A percentile compares a stretch with the other conserved stretches of the same genome.
phyloP scores from a whole-genome alignment of 306 rosid genomes.

The Morella rubra region DNA sequence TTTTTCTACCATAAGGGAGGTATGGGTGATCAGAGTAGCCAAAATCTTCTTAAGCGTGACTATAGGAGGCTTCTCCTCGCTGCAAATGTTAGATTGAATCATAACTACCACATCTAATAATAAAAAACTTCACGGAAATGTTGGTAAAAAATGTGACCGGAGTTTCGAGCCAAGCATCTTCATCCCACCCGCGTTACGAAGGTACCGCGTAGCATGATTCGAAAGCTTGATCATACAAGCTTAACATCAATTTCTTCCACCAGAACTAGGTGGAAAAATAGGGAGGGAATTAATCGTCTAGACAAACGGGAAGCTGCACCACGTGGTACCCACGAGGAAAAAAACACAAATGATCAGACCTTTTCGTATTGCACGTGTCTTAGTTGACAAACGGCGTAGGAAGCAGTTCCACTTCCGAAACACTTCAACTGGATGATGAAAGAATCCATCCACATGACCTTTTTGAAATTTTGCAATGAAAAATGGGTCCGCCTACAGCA shows the following conservation, averaged over 20 bases:
- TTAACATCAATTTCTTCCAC: background rate
- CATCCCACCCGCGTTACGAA: too few species aligned
- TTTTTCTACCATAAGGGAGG: too few species aligned
- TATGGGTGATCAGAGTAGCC: too few species aligned
- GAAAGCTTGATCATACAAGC: background rate
- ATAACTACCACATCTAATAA: too few species aligned
- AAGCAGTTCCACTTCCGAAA: background rate
- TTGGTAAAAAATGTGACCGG: too few species aligned
- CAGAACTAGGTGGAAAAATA: background rate
- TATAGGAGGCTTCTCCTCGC: too few species aligned
- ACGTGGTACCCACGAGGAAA: background rate
- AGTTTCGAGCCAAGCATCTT: too few species aligned
- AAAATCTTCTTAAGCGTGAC: too few species aligned
- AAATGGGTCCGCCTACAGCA: conserved; percentile 28
- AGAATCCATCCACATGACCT: background rate
- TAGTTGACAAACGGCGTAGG: conserved; percentile 8
- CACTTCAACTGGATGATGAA: conserved; percentile 4
- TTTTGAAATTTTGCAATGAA: background rate
- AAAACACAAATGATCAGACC: background rate
- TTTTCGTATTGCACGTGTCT: background rate
- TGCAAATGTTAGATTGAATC: too few species aligned
- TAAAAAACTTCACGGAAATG: too few species aligned
- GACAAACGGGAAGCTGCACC: background rate
- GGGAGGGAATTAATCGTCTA: background rate
- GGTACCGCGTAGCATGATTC: background rate